Percentiles rank a stretch among this genome's conserved stretches.
Conservation (phyloP, 192 early-diverging fungal genomes). For the Coemansia sp. region DNA sequence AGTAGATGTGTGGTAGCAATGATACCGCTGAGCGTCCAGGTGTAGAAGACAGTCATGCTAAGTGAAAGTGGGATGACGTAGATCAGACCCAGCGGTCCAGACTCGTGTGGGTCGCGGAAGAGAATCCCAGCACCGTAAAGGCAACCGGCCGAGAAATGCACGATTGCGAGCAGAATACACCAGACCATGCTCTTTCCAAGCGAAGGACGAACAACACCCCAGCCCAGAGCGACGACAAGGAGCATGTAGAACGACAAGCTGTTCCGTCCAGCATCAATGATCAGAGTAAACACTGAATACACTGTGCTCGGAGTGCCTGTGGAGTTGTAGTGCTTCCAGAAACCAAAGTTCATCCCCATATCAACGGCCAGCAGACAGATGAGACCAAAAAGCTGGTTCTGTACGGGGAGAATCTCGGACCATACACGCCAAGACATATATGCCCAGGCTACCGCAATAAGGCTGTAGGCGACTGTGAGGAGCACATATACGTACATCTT, state of each 20-base stretch:
- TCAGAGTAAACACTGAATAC: conserved; percentile 68
- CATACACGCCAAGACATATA: conserved; percentile 73
- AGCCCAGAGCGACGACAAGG: conserved; percentile 91
- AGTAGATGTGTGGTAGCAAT: conserved; percentile 73
- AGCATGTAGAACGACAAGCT: conserved; percentile 96
- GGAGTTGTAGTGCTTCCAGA: conserved; percentile 68
- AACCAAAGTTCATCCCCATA: conserved; percentile 90
- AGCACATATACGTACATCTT: conserved; percentile 84
- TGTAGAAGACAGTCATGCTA: conserved; percentile 90
- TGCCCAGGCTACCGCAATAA: conserved; percentile 76
- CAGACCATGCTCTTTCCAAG: conserved; percentile 88
- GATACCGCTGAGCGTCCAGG: conserved; percentile 87
- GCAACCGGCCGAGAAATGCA: conserved; percentile 86
- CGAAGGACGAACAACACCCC: conserved; percentile 91
- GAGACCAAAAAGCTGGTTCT: conserved; percentile 84
- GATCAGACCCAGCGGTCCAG: conserved; percentile 62
- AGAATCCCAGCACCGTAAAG: conserved; percentile 82
- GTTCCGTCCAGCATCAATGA: conserved; percentile 86
- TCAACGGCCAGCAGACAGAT: conserved; percentile 84
- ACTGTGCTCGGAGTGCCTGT: conserved; percentile 57
- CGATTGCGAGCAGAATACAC: conserved; percentile 65
- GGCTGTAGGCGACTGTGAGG: conserved; percentile 69
- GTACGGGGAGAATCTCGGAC: conserved; percentile 86
- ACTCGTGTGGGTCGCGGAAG: conserved; percentile 63
- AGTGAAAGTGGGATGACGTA: conserved; percentile 84